These are phyloP conservation scores for Camellia lanceoleosa DNA, from an alignment of 148 eudicot genomes.

Conservation along the genomic window DNA sequence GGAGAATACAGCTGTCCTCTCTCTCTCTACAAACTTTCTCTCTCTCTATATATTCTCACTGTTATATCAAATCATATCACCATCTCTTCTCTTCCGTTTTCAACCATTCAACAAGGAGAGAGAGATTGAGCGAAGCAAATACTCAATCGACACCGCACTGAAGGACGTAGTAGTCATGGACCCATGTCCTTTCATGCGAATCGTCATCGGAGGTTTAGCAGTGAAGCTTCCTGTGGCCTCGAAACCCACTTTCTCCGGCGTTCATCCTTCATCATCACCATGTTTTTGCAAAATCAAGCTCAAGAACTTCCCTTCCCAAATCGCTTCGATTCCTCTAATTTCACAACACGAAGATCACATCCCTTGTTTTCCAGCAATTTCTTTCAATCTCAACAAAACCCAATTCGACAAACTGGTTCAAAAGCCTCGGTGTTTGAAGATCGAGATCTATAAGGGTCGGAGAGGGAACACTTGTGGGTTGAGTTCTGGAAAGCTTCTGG, in stretches of 20 bases:
- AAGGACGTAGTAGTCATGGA: conserved; percentile 36
- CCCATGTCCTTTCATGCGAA: conserved; percentile 69
- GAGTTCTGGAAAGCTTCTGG: conserved; percentile 45
- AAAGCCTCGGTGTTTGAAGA: conserved; percentile 26
- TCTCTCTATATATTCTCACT: neutral
- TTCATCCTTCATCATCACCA: conserved; percentile 11
- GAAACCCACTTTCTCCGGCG: conserved; percentile 8
- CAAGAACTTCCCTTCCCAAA: conserved; percentile 41
- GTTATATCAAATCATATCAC: neutral
- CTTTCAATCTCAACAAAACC: conserved; percentile 51
- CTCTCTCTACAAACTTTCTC: neutral
- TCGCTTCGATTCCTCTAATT: conserved; percentile 30
- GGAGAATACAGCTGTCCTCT: conserved; percentile 6
- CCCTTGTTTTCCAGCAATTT: conserved; percentile 20
- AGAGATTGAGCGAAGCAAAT: neutral
- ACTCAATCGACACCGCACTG: neutral
- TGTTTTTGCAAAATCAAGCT: conserved; percentile 56
- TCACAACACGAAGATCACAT: conserved; percentile 19
- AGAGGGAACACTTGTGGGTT: conserved; percentile 30
- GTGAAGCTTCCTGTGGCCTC: conserved; percentile 27
- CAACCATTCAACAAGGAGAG: neutral
- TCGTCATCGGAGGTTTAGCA: conserved; percentile 51
- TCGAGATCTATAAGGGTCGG: conserved; percentile 39
- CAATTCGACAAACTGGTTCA: conserved; percentile 40
- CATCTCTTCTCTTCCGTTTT: neutral